These are phyloP conservation scores for Amylostereum chailletii DNA, from an alignment of 1,284 basidiomycete genomes.

Conservation along the genomic window DNA sequence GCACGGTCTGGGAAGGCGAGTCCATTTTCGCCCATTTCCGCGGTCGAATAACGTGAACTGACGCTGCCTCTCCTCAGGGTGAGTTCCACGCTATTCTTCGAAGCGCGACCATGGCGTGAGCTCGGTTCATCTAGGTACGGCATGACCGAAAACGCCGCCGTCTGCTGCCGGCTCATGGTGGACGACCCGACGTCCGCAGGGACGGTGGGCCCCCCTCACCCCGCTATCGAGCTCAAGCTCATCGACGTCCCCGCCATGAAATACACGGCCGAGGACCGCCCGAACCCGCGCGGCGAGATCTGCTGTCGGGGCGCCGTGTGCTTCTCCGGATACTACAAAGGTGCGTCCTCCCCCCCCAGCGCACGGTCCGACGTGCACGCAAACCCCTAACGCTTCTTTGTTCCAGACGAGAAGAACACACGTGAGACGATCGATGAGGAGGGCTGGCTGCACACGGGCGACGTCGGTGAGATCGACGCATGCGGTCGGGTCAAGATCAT, in stretches of 20 bases:
- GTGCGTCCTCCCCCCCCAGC: conserved; percentile 25
- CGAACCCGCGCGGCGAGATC: conserved; percentile 88
- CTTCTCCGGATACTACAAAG: conserved; percentile 68
- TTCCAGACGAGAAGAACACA: conserved; percentile 62
- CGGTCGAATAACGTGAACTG: not conserved
- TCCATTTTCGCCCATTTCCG: conserved; percentile 2
- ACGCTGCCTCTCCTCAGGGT: not conserved
- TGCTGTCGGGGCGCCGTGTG: conserved; percentile 65
- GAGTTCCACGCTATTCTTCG: not conserved
- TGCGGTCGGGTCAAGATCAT: conserved; percentile 83
- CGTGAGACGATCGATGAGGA: conserved; percentile 56
- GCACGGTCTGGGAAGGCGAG: conserved; percentile 72
- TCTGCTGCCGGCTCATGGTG: conserved; percentile 42
- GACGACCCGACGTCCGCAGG: conserved; percentile 61
- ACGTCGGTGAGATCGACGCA: conserved; percentile 78
- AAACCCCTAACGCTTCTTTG: conserved; percentile 1
- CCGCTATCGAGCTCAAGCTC: conserved; percentile 76
- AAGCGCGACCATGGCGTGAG: not conserved
- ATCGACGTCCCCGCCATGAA: conserved; percentile 84
- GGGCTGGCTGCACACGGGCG: conserved; percentile 93
- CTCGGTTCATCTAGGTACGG: conserved; percentile 46
- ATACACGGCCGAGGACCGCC: conserved; percentile 84
- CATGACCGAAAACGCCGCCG: conserved; percentile 71
- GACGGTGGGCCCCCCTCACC: conserved; percentile 72
- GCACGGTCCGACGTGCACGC: not conserved